These are phyloP conservation scores for Phytophthora idaei DNA, from an alignment of 352 stramenopile species.

Conservation along the genomic window DNA sequence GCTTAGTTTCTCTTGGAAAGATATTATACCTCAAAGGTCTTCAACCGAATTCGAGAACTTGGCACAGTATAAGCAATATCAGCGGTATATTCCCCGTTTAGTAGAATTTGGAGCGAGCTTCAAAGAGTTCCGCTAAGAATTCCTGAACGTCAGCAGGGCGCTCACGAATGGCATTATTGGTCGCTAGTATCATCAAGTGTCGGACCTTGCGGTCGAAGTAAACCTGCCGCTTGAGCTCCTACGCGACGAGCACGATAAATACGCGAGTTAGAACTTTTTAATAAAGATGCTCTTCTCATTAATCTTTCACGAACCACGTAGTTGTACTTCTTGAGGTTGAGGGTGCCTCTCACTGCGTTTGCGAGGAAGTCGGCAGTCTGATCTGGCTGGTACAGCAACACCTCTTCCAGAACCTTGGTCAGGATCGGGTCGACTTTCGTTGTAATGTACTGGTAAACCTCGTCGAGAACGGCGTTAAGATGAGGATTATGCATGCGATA, in stretches of 20 bases:
- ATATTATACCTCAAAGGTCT: background rate
- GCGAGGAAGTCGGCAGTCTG: constrained; percentile 75
- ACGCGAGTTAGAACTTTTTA: too few species aligned
- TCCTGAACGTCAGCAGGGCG: constrained; percentile 50
- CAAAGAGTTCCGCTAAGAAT: constrained; percentile 76
- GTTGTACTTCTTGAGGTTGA: constrained; percentile 79
- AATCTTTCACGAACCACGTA: constrained; percentile 52
- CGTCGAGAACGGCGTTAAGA: constrained; percentile 53
- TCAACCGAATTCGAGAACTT: background rate
- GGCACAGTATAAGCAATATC: too few species aligned
- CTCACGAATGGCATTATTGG: constrained; percentile 67
- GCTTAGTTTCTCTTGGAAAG: constrained; percentile 6
- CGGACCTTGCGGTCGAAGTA: constrained; percentile 85
- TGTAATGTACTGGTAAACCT: constrained; percentile 76
- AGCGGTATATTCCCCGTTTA: constrained; percentile 16
- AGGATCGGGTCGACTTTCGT: constrained; percentile 71
- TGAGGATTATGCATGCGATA: constrained; percentile 58
- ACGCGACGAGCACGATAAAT: background rate
- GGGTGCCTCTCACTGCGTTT: constrained; percentile 62
- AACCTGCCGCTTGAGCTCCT: constrained; percentile 71
- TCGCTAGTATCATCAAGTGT: constrained; percentile 65
- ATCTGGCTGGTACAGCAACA: constrained; percentile 78
- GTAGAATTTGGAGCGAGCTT: constrained; percentile 72
- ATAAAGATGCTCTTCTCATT: too few species aligned
- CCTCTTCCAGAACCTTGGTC: constrained; percentile 64